These are phyloP conservation scores for Colletotrichum godetiae DNA, from an alignment of 2,329 filamentous ascomycete species.

Conservation along the genomic window DNA sequence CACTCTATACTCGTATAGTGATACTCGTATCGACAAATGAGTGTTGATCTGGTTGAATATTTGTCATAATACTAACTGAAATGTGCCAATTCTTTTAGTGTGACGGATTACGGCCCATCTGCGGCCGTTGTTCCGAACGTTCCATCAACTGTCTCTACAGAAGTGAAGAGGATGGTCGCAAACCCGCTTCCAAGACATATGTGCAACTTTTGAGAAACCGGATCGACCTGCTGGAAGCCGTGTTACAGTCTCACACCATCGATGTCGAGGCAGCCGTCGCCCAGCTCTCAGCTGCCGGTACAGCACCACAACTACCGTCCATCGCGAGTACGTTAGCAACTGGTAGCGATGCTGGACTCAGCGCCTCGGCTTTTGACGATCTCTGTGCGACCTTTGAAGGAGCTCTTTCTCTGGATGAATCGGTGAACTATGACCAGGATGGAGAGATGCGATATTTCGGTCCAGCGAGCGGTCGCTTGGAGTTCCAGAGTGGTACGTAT, in stretches of 20 bases:
- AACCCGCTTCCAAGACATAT: constrained; percentile 48
- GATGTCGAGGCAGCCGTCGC: constrained; percentile 42
- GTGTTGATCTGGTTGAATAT: background rate
- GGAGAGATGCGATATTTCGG: constrained; percentile 49
- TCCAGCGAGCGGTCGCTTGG: constrained; percentile 47
- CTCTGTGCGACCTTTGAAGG: constrained; percentile 43
- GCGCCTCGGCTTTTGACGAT: constrained; percentile 15
- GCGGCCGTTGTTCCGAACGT: constrained; percentile 45
- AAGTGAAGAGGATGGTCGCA: constrained; percentile 45
- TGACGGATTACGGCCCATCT: constrained; percentile 46
- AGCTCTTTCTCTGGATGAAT: constrained; percentile 47
- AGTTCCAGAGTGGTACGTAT: constrained; percentile 39
- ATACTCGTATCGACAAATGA: background rate
- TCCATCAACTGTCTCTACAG: constrained; percentile 44
- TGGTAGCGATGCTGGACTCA: constrained; percentile 25
- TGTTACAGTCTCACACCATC: constrained; percentile 44
- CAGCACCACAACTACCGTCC: constrained; percentile 7
- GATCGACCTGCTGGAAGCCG: constrained; percentile 45
- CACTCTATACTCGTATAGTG: no score
- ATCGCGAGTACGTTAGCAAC: constrained; percentile 18
- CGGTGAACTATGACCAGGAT: constrained; percentile 48
- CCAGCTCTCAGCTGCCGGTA: constrained; percentile 17
- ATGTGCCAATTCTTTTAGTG: constrained; percentile 40
- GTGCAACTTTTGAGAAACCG: constrained; percentile 47
- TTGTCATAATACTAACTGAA: constrained; percentile 1